Evolutionary conservation across 1,284 basidiomycete species (phyloP), one percentile per base, ranked within the genome.

Genomic region (Entoloma clypeatum): DNA sequence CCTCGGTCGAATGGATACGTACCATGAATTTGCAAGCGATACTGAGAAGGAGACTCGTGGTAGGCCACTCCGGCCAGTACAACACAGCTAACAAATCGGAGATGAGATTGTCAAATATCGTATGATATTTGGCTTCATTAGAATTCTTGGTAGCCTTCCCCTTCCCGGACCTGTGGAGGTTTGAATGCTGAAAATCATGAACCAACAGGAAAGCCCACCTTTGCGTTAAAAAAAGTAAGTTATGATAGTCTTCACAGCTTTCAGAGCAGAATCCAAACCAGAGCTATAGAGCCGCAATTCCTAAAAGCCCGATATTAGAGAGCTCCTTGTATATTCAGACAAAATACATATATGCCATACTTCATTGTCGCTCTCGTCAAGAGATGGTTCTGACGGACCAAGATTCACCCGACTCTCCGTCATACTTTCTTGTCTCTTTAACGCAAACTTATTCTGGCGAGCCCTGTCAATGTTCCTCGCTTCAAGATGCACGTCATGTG

Each of bases 41-140:
- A 35, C 74, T 76, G 24, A 96, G 63, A 31, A 96, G 72, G 14
- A 96, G 62, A 27, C 83, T 77, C 1, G 95, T 90, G 5, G 89
- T 94, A 1, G 96, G 95, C 93, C 94, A 99, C 60, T 99, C 95
- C 0, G 95, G 93, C 74, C 89, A 87, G 58, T 89, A 94, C 3
- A 97, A 67, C 3, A 95, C 92, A 10, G 77, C 74, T n/a, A 98
- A 72, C 11, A 97, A 69, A 57, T 99, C 95, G 3, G 81, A 79
- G 23, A 98, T 80, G 9, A 98, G 71, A 48, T 86, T 87, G 55
- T 97, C 93, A 45, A 99, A 85, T 28, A 97, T 91, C 0, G 80
- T 72, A 41, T 90, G 81, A 60, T 95, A 96, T 58, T 95, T 92
- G 2, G 86, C 81, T 57, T 96, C 93, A 44, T 90, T 89, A 0